Evolutionary conservation across 805 yeast species (phyloP), one percentile per base, ranked within the genome.

Genomic region (Kurtzmaniella fragi): DNA sequence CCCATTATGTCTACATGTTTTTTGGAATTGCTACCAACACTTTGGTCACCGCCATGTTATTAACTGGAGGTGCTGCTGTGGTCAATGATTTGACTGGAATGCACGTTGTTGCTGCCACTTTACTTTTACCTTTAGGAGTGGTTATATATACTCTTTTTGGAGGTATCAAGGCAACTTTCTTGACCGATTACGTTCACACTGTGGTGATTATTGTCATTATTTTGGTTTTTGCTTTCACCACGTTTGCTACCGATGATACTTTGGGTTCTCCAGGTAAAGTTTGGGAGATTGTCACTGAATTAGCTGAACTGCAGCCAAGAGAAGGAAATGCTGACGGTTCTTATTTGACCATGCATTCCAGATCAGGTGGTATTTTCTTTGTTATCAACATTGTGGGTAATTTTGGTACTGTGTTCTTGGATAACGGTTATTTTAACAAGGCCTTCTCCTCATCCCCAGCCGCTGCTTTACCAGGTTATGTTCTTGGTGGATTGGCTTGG

Each of bases 21-120:
- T 89, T 85, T 66, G 96, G 93, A 1, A 64, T 87, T 39, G 90
- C 90, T 5, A 87, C 96, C 28, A 90, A 90, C 57, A 78, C 90
- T 44, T 70, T 90, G 44, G 97, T 90, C 42, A 87, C 95, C 25
- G 95, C 95, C 3, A 88, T 88, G 96, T 72, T 90, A 32, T 68
- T 90, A 38, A 82, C 95, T 4, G 96, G 96, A 44, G 96, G 95
- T 27, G 80, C 95, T 33, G 93, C 95, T 1, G 84, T 87, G 5
- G 80, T 89, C 40, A 71, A 64, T 46, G 84, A 82, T 50, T 70
- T 90, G 46, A 88, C 96, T 2, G 96, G 96, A 1, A 70, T 71
- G 73, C 69, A 83, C 58, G 75, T 82, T 3, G 82, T 80, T 29
- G 97, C 96, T 6, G 84, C 89, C 1, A 79, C 88, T 59, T 82